Percentiles rank a stretch among this genome's conserved stretches.
Evolutionary conservation across 441 rosid genomes (phyloP).

Genomic region (Mallotus repandus): DNA sequence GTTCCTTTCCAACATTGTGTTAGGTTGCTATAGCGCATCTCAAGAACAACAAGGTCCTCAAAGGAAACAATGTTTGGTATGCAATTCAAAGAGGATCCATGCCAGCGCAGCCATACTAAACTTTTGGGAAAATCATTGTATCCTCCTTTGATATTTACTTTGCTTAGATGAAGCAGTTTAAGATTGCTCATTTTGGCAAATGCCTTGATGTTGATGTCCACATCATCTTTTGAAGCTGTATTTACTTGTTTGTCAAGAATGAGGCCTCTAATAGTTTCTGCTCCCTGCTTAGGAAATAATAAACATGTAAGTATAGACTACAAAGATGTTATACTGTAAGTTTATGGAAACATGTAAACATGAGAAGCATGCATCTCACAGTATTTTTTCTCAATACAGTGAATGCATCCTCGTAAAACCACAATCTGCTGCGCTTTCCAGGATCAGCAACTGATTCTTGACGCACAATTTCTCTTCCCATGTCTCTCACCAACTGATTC

Average conservation of each 20-base stretch:
- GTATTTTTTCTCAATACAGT: constrained; percentile 21
- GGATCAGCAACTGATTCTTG: not conserved
- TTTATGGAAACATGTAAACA: not conserved
- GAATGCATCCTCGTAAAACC: constrained; percentile 27
- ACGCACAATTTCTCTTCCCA: not conserved
- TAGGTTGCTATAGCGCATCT: constrained; percentile 26
- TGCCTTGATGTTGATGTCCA: constrained; percentile 9
- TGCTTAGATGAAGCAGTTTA: constrained; percentile 23
- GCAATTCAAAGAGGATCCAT: constrained; percentile 26
- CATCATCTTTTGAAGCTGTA: not conserved
- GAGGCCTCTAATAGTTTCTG: constrained; percentile 29
- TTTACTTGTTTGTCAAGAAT: too few species aligned
- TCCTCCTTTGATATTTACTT: constrained; percentile 14
- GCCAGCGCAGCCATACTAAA: constrained; percentile 31
- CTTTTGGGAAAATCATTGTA: constrained; percentile 22
- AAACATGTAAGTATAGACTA: not conserved
- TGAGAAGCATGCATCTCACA: constrained; percentile 15
- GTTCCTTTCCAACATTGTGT: constrained; percentile 23
- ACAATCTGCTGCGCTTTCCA: constrained; percentile 43
- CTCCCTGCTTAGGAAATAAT: constrained; percentile 20
- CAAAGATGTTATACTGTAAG: not conserved
- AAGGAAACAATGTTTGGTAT: constrained; percentile 17
- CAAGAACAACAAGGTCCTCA: constrained; percentile 28
- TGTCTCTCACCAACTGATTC: not conserved
- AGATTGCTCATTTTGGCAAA: constrained; percentile 30